Base-by-base conservation (phyloP, 2,329 filamentous ascomycete genomes). In the Huntiella decipiens region DNA sequence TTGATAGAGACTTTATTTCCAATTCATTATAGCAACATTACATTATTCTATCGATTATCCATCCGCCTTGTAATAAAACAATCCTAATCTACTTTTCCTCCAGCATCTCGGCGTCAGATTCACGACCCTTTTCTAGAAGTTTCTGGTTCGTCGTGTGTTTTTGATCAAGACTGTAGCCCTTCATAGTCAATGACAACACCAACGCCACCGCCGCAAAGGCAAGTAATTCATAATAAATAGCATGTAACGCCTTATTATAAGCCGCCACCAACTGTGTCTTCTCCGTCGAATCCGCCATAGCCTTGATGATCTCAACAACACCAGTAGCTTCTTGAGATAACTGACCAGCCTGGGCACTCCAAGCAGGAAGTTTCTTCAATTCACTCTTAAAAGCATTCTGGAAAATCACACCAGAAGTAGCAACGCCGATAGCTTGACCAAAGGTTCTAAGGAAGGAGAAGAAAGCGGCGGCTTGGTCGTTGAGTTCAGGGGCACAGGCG, bases 351-450 rank as follows among this genome's bases (percentile, higher is more conserved):
- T 54, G 44, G 12, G 43, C 41, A 1, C 66, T 68, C 43, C 75
- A 65, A 16, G 60, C 57, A 0, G 69, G 62, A 39, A 67, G 67
- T 2, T 57, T 61, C 11, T 62, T 52, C 38, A 80, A 57, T 50
- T 71, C 67, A 38, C 58, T 59, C 45, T 61, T 62, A 60, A 79
- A 71, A 47, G 67, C 65, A 52, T 82, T 83, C 58, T 83, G 77
- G 60, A 83, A 82, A 45, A 80, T 68, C 31, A 78, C 74, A 3
- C 79, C 77, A 2, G 74, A 73, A 16, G 53, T 47, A 16, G 55
- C 54, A 3, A 57, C 52, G 34, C 55, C 55, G 35, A 57, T 50
- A 39, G 52, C 55, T 34, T 55, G 54, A 46, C 55, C 55, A 42
- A 57, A 54, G 8, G 54, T 51, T 16, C 54, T 53, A 37, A 56